Evolutionary conservation across 2,329 filamentous ascomycete genomes (phyloP), one percentile per base, ranked within the genome.

Genomic region (Nemania sp.): DNA sequence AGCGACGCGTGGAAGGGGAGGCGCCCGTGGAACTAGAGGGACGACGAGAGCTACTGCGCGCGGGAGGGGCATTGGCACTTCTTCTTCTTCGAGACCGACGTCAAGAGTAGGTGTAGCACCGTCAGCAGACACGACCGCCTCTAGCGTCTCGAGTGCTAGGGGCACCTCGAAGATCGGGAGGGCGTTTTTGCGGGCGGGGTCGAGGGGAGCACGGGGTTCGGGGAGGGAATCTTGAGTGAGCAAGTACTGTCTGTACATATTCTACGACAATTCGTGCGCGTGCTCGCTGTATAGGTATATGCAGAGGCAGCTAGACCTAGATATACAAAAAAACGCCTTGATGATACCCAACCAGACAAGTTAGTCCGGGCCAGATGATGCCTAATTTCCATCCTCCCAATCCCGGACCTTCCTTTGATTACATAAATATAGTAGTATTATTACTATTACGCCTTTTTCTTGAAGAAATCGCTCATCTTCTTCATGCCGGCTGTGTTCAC

Each of bases 381-480:
- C 52, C 41, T 32, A 41, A 55, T 59, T 7, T 24, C 55, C 20
- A 20, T 6, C 24, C 24, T n/a, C 29, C 51, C 51, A 13, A 52
- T 66, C 57, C 27, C n/a, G n/a, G n/a, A n/a, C n/a, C n/a, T 53
- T 56, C 35, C 27, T 5, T 43, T 27, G 13, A 47, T 57, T 41
- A 57, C 32, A 13, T 41, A 41, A 27, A 27, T 22, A 35, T 10
- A 15, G 24, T 73, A 69, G 77, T n/a, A n/a, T n/a, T n/a, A n/a
- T n/a, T n/a, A 29, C 22, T 70, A 15, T 67, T 45, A 73, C 2
- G 68, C n/a, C 62, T 87, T 88, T 82, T 95, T 97, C 68, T 89
- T 89, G 80, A 99, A 99, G 82, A 99, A 99, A 69, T 90, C 88
- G 77, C 93, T 97, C 87, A 99, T 88, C 84, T 98, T 99, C 86